phyloP scores from a whole-genome alignment of 257 asterid species.

The Petunia secreta region DNA sequence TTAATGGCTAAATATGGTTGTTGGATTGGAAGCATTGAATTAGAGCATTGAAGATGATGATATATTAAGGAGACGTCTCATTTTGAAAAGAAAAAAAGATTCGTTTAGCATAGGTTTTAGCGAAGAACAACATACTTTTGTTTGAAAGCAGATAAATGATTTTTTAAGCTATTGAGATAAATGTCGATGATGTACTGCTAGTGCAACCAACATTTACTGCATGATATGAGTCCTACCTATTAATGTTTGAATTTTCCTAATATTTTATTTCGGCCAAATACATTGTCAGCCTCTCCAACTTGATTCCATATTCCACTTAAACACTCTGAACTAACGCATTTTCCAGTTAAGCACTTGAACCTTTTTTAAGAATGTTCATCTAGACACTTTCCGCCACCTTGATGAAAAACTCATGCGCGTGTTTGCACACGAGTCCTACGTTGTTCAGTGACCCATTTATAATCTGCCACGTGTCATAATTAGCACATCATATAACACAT shows the following conservation, averaged over 20 bases:
- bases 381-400: too few relatives aligned
- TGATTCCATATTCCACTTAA: too few relatives aligned
- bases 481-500: too few relatives aligned
- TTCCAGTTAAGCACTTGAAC: too few relatives aligned
- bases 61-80: slow-evolving; percentile 23
- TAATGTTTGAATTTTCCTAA: not conserved
- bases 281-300: too few relatives aligned
- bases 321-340: too few relatives aligned
- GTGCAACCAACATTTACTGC: not conserved
- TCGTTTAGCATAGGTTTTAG: slow-evolving; percentile 2
- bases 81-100: slow-evolving; percentile 25
- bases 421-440: too few relatives aligned
- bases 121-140: not conserved
- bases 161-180: not conserved
- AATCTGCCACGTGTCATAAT: too few relatives aligned
- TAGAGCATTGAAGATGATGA: slow-evolving; percentile 11
- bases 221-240: not conserved
- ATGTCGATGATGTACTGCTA: not conserved
- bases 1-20: slow-evolving; percentile 22
- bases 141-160: not conserved
- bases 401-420: too few relatives aligned
- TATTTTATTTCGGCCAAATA: too few relatives aligned
- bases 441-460: too few relatives aligned
- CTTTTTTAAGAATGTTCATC: too few relatives aligned
- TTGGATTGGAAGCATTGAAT: slow-evolving; percentile 25